Evolutionary conservation across 345 rosid genomes (phyloP), one percentile per base, ranked within the genome.

Genomic region (Lagerstroemia speciosa): DNA sequence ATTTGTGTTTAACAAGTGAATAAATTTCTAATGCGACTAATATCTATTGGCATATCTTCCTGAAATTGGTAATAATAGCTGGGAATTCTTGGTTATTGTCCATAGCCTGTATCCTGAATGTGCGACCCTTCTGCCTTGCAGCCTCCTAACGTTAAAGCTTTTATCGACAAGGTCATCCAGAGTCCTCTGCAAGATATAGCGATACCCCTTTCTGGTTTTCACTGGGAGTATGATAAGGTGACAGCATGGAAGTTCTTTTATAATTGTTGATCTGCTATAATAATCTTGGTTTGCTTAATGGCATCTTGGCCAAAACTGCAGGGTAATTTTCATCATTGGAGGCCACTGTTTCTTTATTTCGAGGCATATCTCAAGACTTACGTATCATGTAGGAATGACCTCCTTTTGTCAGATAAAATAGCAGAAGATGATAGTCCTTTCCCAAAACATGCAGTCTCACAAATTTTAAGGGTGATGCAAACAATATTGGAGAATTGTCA

Each of bases 251-350:
- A 15, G 41, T 64, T 69, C 24, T 67, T 46, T n/a, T 60, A 45
- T 8, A 29, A 22, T 43, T 71, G 62, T 26, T 41, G 20, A 17
- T 37, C 58, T 16, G 30, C 26, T 31, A n/a, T 33, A 30, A 15
- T 70, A 33, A 41, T 22, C 32, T 34, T 6, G 26, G 65, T 14
- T 22, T 40, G 6, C 38, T 31, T 24, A 20, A 34, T 32, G 11
- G 27, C 31, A 41, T 43, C 34, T 55, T 52, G 57, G 16, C 32
- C 70, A 79, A 77, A 40, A 63, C 61, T 76, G 36, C 87, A 93
- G 98, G 98, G 98, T 20, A 93, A 86, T 78, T 91, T 91, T 77
- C 94, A 91, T 85, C 97, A 93, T 80, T 93, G 98, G 98, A 87
- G 94, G 80, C 96, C 91, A 2, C 67, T 93, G 75, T 91, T 93